phyloP scores from a whole-genome alignment of 306 rosid genomes.

The Neltuma alba region DNA sequence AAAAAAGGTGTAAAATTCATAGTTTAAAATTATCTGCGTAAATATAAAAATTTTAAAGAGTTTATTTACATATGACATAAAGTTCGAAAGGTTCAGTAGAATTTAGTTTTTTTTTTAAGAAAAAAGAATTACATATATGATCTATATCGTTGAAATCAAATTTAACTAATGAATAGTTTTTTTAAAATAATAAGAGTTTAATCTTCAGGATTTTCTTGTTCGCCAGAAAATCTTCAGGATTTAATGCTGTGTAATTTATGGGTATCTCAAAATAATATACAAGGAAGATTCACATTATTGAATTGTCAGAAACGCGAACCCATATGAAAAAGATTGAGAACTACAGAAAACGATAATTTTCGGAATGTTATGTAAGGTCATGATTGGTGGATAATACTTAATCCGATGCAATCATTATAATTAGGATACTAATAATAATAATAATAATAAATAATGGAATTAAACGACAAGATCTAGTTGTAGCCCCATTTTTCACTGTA shows the following conservation, averaged over 20 bases:
- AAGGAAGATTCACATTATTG: too few species aligned
- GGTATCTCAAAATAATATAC: too few species aligned
- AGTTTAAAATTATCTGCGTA: too few species aligned
- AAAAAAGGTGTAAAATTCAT: too few species aligned
- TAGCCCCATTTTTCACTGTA: background rate
- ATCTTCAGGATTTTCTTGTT: background rate
- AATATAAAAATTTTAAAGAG: too few species aligned
- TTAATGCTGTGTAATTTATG: too few species aligned
- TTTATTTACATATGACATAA: too few species aligned
- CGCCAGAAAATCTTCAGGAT: background rate
- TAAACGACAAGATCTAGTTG: background rate
- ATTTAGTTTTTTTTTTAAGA: too few species aligned
- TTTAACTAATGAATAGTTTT: background rate
- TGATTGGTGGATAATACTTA: background rate
- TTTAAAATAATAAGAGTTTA: background rate
- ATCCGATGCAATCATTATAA: background rate
- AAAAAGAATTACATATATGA: too few species aligned
- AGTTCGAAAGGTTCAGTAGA: too few species aligned
- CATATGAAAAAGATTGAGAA: constrained; percentile 11
- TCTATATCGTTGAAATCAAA: background rate
- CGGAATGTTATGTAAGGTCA: background rate
- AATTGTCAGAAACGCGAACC: background rate
- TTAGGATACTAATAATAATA: too few species aligned
- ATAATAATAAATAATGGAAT: too few species aligned
- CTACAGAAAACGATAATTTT: background rate